Evolutionary conservation across 2,329 filamentous ascomycete species (phyloP), one percentile per base, ranked within the genome.

Genomic region (Venturiaceae sp.): DNA sequence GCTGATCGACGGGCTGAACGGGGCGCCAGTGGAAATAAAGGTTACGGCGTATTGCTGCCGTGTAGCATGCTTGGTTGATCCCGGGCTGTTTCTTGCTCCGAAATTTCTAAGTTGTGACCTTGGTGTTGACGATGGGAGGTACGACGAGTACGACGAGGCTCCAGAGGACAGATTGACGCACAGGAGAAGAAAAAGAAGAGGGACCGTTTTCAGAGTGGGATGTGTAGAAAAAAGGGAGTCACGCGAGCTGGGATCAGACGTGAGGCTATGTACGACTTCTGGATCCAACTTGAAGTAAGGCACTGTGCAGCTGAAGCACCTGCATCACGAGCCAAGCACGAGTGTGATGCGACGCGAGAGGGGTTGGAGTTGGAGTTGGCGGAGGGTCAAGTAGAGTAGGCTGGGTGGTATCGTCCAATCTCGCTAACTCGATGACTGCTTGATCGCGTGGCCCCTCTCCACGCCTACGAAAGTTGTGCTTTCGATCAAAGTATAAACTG

Each of bases 31-130:
- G 46, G n/a, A 41, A 32, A 46, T n/a, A 34, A 13, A 26, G 34
- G 23, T n/a, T 53, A 58, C 57, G 57, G 57, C 57, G 44, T 58
- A 58, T 58, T 58, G 57, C 57, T 58, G 57, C 57, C 57, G 57
- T 32, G 26, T 33, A 58, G 57, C 57, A 58, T 58, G 34, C 34
- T 54, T 14, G 41, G n/a, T 39, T 6, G 11, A 23, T 50, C 33
- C 34, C 19, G 14, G 28, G 30, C 37, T 52, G 21, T 41, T 52
- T 52, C 26, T 28, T 41, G 14, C 21, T 39, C 54, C 8, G 28
- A 53, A 37, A n/a, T n/a, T 39, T 39, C n/a, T n/a, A 21, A n/a
- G 13, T 19, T 14, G 26, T 50, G 9, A n/a, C 11, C n/a, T 28
- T 7, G 8, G 16, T 7, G 16, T 46, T n/a, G n/a, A n/a, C n/a